phyloP scores from a whole-genome alignment of 371 early-diverging fungal species.

The Lichtheimia corymbifera region DNA sequence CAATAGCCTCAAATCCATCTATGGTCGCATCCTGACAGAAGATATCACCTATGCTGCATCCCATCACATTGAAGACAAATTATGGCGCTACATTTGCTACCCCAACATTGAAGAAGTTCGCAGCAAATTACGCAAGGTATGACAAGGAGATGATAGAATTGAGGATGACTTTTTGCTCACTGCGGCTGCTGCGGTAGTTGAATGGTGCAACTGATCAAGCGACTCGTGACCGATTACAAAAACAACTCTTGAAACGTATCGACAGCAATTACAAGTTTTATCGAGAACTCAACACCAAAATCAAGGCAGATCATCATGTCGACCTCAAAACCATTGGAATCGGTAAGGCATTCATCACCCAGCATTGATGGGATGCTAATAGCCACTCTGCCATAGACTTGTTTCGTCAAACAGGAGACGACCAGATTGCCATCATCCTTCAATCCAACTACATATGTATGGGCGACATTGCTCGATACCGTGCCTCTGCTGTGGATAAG shows the following conservation, averaged over 20 bases:
- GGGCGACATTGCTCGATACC: conserved; percentile 53
- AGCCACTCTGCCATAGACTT: conserved; percentile 15
- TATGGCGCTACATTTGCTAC: conserved; percentile 52
- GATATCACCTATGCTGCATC: conserved; percentile 35
- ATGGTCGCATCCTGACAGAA: conserved; percentile 30
- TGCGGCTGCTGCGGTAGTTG: background rate
- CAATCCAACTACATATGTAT: conserved; percentile 50
- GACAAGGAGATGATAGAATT: background rate
- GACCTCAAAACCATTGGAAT: conserved; percentile 44
- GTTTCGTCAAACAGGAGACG: conserved; percentile 26
- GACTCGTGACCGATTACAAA: conserved; percentile 21
- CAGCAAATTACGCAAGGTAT: conserved; percentile 39
- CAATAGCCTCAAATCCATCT: conserved; percentile 34
- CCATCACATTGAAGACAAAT: conserved; percentile 46
- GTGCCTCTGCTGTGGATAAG: conserved; percentile 31
- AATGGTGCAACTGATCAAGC: conserved; percentile 5
- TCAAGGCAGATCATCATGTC: conserved; percentile 34
- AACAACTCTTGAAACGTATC: conserved; percentile 27
- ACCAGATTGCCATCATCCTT: conserved; percentile 32
- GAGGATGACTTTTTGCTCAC: background rate
- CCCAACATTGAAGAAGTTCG: conserved; percentile 45
- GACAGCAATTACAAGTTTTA: conserved; percentile 45
- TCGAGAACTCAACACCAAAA: conserved; percentile 35
- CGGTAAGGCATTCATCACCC: conserved; percentile 10
- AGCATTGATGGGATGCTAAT: background rate